Evolutionary conservation across 2,329 filamentous ascomycete genomes (phyloP), one percentile per base, ranked within the genome.

Genomic region (Arthrobotrys pseudoclavata): DNA sequence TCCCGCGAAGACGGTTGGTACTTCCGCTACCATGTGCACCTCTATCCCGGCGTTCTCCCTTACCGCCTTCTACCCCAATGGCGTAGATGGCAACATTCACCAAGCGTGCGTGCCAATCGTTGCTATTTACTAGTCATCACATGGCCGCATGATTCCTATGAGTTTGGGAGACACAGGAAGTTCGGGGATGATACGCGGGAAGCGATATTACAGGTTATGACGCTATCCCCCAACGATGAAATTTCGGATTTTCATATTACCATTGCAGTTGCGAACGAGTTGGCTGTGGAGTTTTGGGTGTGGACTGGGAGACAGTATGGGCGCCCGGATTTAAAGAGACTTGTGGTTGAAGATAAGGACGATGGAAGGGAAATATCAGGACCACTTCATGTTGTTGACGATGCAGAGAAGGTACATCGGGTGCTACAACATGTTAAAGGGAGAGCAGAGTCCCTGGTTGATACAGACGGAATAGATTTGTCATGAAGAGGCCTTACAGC

Each of bases 351-450:
- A 12, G 45, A 71, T 52, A 2, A 55, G 10, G 52, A n/a, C 7
- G 53, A 47, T 2, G 66, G 67, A 7, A 29, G 47, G 45, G 37
- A 24, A 6, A 57, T 57, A 31, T 62, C 13, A 2, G 67, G 74
- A n/a, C 34, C 67, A 4, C 22, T 77, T 24, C 74, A 77, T 68
- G 1, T 71, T n/a, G 52, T 68, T 4, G 50, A 77, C 13, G 62
- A 77, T 31, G 67, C 53, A 13, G 74, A 62, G 26, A 61, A 63
- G 22, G 42, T 77, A 15, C 52, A 68, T 13, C 15, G 10, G 4
- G 26, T 77, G 7, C 12, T 77, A 2, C 40, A 68, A n/a, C 18
- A 29, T 55, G 34, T 71, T 22, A 71, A 60, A n/a, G 12, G 37
- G 2, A 47, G 29, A 15, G 47, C 48, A 3, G 50, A 60, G 60